These are phyloP conservation scores for Coprinopsis cinerea DNA, from an alignment of 768 basidiomycete species.

Conservation along the genomic window DNA sequence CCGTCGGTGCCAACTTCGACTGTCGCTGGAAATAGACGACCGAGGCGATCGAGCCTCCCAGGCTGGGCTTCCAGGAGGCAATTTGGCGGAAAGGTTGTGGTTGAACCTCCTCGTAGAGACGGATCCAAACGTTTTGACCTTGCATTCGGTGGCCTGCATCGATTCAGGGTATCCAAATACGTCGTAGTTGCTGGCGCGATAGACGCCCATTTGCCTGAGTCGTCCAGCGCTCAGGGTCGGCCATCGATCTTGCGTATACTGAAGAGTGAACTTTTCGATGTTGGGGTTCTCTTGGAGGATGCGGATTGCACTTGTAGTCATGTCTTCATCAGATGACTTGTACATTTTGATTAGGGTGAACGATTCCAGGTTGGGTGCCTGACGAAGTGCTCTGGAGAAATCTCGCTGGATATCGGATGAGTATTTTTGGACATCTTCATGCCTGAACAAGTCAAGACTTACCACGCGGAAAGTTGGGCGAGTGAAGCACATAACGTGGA, in stretches of 20 bases:
- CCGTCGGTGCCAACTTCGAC: slow-evolving; percentile 7
- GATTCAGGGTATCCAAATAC: slow-evolving; percentile 10
- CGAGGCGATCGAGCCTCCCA: slow-evolving; percentile 10
- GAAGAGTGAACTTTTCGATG: slow-evolving; percentile 25
- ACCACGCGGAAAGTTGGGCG: slow-evolving; percentile 31
- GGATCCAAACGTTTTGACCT: slow-evolving; percentile 6
- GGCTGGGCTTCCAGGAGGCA: slow-evolving; percentile 2
- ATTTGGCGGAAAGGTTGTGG: slow-evolving; percentile 4
- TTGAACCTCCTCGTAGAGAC: slow-evolving; percentile 2
- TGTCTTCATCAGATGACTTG: slow-evolving; percentile 30
- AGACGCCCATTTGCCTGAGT: slow-evolving; percentile 26
- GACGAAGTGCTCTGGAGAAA: slow-evolving; percentile 25
- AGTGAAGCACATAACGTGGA: slow-evolving; percentile 31
- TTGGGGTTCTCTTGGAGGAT: slow-evolving; percentile 27
- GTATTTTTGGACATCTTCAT: slow-evolving; percentile 1
- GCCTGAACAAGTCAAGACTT: slow-evolving; percentile 9
- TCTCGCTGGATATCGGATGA: slow-evolving; percentile 21
- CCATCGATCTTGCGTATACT: slow-evolving; percentile 31
- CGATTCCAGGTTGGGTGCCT: slow-evolving; percentile 24
- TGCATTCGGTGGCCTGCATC: slow-evolving; percentile 5
- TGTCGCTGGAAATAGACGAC: slow-evolving; percentile 11
- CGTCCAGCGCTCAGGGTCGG: slow-evolving; percentile 27
- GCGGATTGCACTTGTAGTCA: slow-evolving; percentile 23
- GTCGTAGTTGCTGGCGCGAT: slow-evolving; percentile 15
- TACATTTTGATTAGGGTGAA: slow-evolving; percentile 31